Evolutionary conservation across 1,284 basidiomycete genomes (phyloP).

Genomic region (Athelia psychrophila): DNA sequence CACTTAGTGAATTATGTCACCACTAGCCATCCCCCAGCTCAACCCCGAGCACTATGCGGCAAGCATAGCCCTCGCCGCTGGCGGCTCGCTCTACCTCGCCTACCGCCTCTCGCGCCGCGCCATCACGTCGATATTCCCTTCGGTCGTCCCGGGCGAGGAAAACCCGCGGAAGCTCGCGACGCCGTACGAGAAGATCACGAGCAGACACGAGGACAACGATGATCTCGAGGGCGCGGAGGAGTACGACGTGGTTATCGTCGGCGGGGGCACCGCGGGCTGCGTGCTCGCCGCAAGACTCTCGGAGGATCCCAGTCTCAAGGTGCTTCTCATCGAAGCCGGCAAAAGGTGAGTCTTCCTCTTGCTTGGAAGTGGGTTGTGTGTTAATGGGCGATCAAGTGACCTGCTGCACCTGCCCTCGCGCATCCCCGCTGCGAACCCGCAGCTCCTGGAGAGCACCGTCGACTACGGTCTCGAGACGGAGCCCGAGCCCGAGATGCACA

Average conservation of each 20-base stretch:
- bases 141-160: not conserved
- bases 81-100: not conserved
- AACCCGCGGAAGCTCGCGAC: not conserved
- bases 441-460: not conserved
- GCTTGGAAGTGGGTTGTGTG: not conserved
- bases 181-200: not conserved
- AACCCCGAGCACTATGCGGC: not conserved
- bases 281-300: slow-evolving; percentile 31
- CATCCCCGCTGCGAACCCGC: not conserved
- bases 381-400: not conserved
- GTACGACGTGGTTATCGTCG: not conserved
- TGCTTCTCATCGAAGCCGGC: slow-evolving; percentile 33
- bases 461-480: slow-evolving; percentile 13
- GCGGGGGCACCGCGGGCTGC: slow-evolving; percentile 33
- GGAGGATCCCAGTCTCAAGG: slow-evolving; percentile 19
- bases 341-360: slow-evolving; percentile 40
- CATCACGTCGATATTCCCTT: not conserved
- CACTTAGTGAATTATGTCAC: too few species aligned
- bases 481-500: slow-evolving; percentile 17
- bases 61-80: not conserved
- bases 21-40: not conserved
- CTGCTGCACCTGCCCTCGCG: not conserved
- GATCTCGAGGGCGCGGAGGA: not conserved
- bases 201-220: not conserved
- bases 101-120: not conserved